Conservation (phyloP, 331 rosid genomes). For the Pyrus hybrid region DNA sequence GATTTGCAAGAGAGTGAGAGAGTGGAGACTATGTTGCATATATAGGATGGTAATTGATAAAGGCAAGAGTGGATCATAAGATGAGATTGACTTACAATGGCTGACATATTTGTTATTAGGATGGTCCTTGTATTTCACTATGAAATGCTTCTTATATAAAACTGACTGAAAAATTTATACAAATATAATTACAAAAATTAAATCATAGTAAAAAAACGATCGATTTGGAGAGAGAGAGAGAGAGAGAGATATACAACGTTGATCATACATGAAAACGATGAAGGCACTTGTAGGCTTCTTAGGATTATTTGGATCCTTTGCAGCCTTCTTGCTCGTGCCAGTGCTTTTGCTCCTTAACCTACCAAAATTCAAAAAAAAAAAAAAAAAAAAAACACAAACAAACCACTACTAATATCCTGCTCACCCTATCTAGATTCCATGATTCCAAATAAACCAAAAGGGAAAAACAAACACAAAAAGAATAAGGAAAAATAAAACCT, state of each 20-base stretch:
- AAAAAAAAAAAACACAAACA: too few species aligned
- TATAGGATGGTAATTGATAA: too few species aligned
- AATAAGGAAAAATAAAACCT: too few species aligned
- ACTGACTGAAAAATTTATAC: background rate
- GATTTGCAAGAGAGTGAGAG: too few species aligned
- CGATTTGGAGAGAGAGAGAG: background rate
- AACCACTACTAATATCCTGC: too few species aligned
- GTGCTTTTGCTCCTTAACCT: slow-evolving; percentile 68
- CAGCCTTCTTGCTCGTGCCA: slow-evolving; percentile 56
- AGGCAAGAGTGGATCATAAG: too few species aligned
- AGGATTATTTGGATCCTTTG: slow-evolving; percentile 87
- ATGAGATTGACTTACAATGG: slow-evolving; percentile 46
- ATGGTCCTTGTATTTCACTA: slow-evolving; percentile 58
- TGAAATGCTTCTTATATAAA: slow-evolving; percentile 58
- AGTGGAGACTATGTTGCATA: too few species aligned
- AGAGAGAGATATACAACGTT: too few species aligned
- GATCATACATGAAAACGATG: slow-evolving; percentile 70
- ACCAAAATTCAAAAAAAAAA: background rate
- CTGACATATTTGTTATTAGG: slow-evolving; percentile 69
- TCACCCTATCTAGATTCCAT: too few species aligned
- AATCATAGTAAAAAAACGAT: background rate
- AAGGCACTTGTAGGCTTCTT: slow-evolving; percentile 93
- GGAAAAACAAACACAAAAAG: too few species aligned
- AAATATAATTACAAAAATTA: background rate
- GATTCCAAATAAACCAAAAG: too few species aligned